Percentiles rank a stretch among this genome's conserved stretches.
These are phyloP conservation scores for Plantago ovata DNA, from an alignment of 257 asterid species.

Conservation along the genomic window DNA sequence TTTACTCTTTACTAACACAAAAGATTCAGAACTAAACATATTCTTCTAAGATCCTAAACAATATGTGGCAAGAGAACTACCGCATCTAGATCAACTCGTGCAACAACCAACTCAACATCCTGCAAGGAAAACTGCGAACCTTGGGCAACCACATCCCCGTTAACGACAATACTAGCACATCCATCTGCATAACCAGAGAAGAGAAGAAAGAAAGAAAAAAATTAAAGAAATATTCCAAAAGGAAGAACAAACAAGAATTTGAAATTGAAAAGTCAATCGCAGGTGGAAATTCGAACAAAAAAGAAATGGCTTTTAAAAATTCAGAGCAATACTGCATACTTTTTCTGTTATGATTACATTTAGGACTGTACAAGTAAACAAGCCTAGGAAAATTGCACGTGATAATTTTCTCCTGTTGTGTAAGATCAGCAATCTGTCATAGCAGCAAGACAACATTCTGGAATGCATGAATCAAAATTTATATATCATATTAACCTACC, in stretches of 20 bases:
- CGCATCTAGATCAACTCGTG: conserved; percentile 72
- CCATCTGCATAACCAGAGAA: conserved; percentile 67
- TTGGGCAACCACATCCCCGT: conserved; percentile 77
- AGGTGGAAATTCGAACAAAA: no score
- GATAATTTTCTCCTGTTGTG: no score
- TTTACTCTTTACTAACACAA: not conserved
- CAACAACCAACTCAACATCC: conserved; percentile 70
- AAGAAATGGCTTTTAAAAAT: no score
- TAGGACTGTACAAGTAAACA: no score
- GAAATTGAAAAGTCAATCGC: no score
- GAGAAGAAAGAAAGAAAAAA: conserved; percentile 1
- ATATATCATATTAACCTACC: conserved; percentile 45
- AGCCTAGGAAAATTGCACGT: no score
- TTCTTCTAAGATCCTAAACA: not conserved
- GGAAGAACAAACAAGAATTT: not conserved
- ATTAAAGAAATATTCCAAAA: not conserved
- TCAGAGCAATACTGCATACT: no score
- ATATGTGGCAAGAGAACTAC: conserved; percentile 25
- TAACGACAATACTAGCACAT: conserved; percentile 71
- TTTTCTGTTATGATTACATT: no score
- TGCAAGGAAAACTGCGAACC: conserved; percentile 73
- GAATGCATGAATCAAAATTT: no score
- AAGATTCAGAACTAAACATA: not conserved
- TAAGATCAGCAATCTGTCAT: no score
- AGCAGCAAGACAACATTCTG: no score